Base-by-base conservation (phyloP, 2,329 filamentous ascomycete species). In the Gnomoniopsis sp. region DNA sequence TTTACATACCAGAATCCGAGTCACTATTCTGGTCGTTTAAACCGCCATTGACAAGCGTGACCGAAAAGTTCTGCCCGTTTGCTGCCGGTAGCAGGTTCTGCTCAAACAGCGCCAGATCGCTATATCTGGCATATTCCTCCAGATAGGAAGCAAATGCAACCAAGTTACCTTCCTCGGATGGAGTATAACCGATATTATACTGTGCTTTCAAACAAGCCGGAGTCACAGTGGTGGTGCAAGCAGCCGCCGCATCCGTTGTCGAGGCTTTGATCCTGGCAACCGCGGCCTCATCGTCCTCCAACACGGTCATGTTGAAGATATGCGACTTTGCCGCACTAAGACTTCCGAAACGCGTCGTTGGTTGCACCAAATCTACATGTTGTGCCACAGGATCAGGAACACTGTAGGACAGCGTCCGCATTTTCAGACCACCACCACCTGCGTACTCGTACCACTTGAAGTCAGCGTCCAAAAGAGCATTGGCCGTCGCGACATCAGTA, bases 311-410 rank as follows among this genome's bases (percentile, higher is more conserved):
- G 14, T 74, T 68, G 57, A 70, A 80, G 56, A 80, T 69, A 6
- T 70, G 70, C 26, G 69, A 75, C 48, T 65, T 67, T 58, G 81
- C 77, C 2, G 78, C 64, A 33, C 68, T 70, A 22, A 81, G 74
- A 57, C 78, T 73, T 19, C 82, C 81, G 59, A 88, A 89, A 43
- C 81, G 77, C 3, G 83, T 88, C 0, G 86, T 88, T 1, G 86
- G 86, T 69, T 88, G 84, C 51, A 89, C 83, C 67, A 88, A 77
- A 59, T 83, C 81, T 58, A 89, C 77, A 65, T 84, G 76, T 47
- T 74, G 65, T 54, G 78, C 76, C 8, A 89, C 70, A 0, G 77
- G 70, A 53, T 75, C 74, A 0, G 87, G 88, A 1, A 89, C 77
- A 0, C 84, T 88, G 70, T 89, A 90, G 49, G 78, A 73, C 17